These are phyloP conservation scores for Quercus dentata DNA, from an alignment of 306 rosid genomes.

Conservation along the genomic window DNA sequence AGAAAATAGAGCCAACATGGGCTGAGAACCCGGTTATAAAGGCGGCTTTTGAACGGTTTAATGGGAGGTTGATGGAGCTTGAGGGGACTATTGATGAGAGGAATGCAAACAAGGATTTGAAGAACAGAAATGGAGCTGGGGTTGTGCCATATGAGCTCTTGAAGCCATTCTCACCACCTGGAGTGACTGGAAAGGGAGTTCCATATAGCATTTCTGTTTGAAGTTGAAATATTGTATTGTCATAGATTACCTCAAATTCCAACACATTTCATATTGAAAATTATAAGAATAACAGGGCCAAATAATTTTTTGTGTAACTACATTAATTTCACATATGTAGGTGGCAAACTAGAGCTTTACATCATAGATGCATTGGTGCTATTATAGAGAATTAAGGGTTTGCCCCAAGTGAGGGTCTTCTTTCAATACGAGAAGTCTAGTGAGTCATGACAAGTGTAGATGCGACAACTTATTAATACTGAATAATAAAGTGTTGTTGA, in stretches of 20 bases:
- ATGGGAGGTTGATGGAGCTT: constrained; percentile 32
- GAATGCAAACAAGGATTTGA: constrained; percentile 4
- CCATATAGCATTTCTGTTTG: constrained; percentile 82
- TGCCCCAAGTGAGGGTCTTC: neutral
- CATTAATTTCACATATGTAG: no score
- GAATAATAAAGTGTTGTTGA: no score
- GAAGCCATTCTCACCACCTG: constrained; percentile 63
- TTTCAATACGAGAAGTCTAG: no score
- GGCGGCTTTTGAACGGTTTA: constrained; percentile 32
- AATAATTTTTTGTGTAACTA: no score
- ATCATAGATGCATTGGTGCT: no score
- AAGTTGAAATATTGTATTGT: neutral
- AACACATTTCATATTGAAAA: no score
- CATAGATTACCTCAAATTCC: no score
- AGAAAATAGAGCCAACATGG: constrained; percentile 33
- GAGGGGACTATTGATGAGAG: constrained; percentile 36
- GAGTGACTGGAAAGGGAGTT: constrained; percentile 72
- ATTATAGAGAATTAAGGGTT: no score
- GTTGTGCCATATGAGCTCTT: constrained; percentile 48
- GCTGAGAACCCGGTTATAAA: constrained; percentile 34
- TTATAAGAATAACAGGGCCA: no score
- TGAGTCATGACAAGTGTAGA: no score
- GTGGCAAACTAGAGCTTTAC: no score
- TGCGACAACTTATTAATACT: no score
- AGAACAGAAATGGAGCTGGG: constrained; percentile 46